A percentile compares a stretch with the other conserved stretches of the same genome.
Conservation (phyloP, 1,139 yeast species). For the Kluyveromyces marxianus region DNA sequence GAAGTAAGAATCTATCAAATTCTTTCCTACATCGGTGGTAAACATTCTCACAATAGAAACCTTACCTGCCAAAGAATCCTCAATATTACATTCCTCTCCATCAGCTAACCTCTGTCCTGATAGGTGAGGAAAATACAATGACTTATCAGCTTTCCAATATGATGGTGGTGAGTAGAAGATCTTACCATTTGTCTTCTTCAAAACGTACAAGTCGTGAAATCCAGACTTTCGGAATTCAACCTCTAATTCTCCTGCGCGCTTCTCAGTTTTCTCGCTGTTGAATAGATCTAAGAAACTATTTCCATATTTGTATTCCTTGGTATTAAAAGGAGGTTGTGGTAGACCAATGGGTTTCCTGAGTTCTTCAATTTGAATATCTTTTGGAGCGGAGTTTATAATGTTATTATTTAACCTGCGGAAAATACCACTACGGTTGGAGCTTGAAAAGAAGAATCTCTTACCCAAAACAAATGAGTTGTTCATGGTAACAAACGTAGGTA, state of each 20-base stretch:
- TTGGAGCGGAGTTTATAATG: constrained; percentile 32
- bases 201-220: constrained; percentile 74
- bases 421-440: constrained; percentile 30
- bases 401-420: constrained; percentile 35
- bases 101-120: constrained; percentile 49
- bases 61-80: constrained; percentile 29
- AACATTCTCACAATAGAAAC: constrained; percentile 25
- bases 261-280: constrained; percentile 43
- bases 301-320: constrained; percentile 22
- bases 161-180: constrained; percentile 74
- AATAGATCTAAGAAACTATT: constrained; percentile 37
- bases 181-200: constrained; percentile 75
- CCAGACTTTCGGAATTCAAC: constrained; percentile 82
- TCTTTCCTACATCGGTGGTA: constrained; percentile 60
- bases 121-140: constrained; percentile 83
- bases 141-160: constrained; percentile 64
- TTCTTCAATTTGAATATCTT: constrained; percentile 32
- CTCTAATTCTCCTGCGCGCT: constrained; percentile 54
- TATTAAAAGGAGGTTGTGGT: constrained; percentile 30
- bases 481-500: no score
- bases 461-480: neutral
- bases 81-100: constrained; percentile 34
- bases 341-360: constrained; percentile 43
- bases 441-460: constrained; percentile 30
- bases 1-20: constrained; percentile 58